Conservation (phyloP, 2,329 filamentous ascomycete genomes). For the Neoscytalidium dimidiatum region DNA sequence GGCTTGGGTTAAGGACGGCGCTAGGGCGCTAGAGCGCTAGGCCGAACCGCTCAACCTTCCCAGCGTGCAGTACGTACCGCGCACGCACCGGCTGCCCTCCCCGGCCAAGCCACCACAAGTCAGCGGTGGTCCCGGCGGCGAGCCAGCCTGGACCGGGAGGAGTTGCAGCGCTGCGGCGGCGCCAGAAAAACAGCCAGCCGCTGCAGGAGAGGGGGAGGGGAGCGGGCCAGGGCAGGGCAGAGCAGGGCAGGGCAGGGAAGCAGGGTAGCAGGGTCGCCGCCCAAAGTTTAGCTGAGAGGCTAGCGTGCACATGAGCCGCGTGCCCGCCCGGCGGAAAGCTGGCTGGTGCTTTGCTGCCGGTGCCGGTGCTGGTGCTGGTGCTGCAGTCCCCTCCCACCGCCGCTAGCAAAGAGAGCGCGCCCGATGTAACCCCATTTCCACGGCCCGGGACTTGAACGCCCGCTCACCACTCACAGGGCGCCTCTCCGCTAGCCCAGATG, state of each 20-base stretch:
- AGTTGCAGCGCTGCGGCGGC: too few species aligned
- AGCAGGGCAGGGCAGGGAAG: too few species aligned
- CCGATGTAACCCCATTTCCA: constrained; percentile 11
- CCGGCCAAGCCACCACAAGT: constrained; percentile 9
- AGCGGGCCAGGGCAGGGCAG: neutral
- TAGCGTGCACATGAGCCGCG: neutral
- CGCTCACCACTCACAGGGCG: neutral
- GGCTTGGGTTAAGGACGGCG: neutral
- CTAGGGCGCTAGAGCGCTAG: constrained; percentile 8
- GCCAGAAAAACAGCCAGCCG: neutral
- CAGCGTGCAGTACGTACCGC: neutral
- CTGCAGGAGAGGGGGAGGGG: neutral
- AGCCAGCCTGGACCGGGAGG: too few species aligned
- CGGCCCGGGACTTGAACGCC: neutral
- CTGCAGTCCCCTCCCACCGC: too few species aligned
- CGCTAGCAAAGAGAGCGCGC: too few species aligned
- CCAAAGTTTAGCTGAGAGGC: neutral
- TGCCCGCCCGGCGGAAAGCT: neutral
- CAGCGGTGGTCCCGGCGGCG: neutral
- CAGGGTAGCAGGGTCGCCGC: too few species aligned
- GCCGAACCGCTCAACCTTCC: constrained; percentile 10
- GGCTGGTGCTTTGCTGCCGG: neutral
- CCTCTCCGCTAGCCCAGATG: neutral
- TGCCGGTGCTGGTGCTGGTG: too few species aligned
- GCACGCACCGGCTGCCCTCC: neutral